These are phyloP conservation scores for Starmerella vaccinii DNA, from an alignment of 805 yeast species.

Conservation along the genomic window DNA sequence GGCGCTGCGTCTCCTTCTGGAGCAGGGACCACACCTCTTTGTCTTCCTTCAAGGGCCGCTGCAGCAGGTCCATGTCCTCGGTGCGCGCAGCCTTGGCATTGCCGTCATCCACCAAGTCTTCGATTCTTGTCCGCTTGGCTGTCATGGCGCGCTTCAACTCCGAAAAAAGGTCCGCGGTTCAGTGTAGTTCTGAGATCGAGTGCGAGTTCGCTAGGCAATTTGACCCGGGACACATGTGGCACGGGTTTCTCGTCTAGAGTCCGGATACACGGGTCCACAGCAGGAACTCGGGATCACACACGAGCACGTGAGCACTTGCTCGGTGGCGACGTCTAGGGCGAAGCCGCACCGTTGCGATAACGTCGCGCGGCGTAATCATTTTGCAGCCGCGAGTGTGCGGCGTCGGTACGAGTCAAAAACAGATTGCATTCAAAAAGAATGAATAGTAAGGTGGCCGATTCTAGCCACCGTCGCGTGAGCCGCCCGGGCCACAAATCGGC, in stretches of 20 bases:
- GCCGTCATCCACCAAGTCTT: slow-evolving; percentile 1
- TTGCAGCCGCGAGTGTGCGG: too few relatives aligned
- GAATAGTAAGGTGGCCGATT: too few relatives aligned
- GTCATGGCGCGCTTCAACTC: background rate
- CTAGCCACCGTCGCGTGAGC: too few relatives aligned
- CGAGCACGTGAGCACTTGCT: background rate
- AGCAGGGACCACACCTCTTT: slow-evolving; percentile 34
- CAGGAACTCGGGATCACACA: background rate
- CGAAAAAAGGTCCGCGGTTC: background rate
- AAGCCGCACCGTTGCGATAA: background rate
- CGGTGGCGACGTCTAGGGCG: background rate
- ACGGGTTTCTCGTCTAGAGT: background rate
- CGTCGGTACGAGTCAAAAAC: too few relatives aligned
- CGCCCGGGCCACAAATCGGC: too few relatives aligned
- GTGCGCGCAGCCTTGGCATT: background rate
- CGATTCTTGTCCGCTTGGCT: slow-evolving; percentile 1
- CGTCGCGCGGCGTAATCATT: background rate
- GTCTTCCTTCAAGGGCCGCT: slow-evolving; percentile 24
- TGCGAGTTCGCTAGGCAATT: background rate
- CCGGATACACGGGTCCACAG: background rate
- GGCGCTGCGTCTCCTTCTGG: slow-evolving; percentile 71
- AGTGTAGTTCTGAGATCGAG: background rate
- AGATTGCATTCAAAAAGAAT: too few relatives aligned
- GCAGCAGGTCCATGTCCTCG: slow-evolving; percentile 1
- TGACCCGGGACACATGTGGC: slow-evolving; percentile 3